Conservation (phyloP, 306 rosid genomes). For the Rosa lucieae region DNA sequence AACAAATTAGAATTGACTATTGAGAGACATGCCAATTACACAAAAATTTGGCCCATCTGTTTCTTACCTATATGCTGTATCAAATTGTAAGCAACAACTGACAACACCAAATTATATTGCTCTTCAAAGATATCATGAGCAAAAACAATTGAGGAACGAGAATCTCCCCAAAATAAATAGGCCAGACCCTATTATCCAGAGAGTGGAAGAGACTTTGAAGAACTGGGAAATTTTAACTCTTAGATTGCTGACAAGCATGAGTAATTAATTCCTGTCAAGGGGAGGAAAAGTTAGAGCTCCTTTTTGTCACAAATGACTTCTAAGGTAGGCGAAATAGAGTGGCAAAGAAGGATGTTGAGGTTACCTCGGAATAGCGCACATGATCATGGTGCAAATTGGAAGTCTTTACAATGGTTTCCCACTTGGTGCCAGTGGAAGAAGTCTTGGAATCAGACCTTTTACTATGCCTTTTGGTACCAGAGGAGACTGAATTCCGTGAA, state of each 20-base stretch:
- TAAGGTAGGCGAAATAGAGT: conserved; percentile 7
- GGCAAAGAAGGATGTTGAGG: conserved; percentile 18
- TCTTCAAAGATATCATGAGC: conserved; percentile 20
- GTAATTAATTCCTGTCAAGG: conserved; percentile 68
- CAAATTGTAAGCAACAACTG: conserved; percentile 1
- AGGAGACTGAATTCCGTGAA: conserved; percentile 36
- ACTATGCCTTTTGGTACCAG: conserved; percentile 16
- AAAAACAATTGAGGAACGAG: conserved; percentile 19
- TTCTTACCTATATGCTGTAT: background rate
- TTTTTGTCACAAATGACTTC: background rate
- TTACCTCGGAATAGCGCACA: conserved; percentile 86
- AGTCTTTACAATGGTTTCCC: conserved; percentile 95
- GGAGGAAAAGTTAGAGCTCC: conserved; percentile 18
- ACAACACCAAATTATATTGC: conserved; percentile 7
- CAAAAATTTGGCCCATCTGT: background rate
- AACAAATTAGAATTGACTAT: background rate
- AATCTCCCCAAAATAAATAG: conserved; percentile 7
- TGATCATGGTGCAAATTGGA: conserved; percentile 68
- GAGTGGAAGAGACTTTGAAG: background rate
- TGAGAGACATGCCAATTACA: conserved; percentile 5
- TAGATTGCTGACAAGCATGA: conserved; percentile 52
- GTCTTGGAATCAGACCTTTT: conserved; percentile 45
- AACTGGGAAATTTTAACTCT: conserved; percentile 33
- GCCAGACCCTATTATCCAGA: conserved; percentile 1
- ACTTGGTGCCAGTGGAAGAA: conserved; percentile 53